phyloP scores from a whole-genome alignment of 257 asterid genomes.

The Euphrasia confusa region DNA sequence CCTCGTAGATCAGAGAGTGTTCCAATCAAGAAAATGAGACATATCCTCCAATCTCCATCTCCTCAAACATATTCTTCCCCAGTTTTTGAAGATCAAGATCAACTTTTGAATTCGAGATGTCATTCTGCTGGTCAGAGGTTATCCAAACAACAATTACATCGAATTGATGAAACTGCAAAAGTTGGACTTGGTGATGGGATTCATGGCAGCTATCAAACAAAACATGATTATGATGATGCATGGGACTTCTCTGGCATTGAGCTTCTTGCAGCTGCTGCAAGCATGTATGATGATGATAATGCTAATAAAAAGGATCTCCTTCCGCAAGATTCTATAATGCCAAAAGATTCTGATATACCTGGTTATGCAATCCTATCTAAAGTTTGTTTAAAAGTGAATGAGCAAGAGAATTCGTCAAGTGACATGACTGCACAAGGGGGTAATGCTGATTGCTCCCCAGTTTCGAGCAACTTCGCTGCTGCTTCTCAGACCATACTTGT shows the following conservation, averaged over 20 bases:
- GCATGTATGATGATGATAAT: slow-evolving; percentile 38
- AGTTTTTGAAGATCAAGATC: slow-evolving; percentile 37
- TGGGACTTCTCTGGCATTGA: slow-evolving; percentile 79
- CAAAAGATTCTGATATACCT: slow-evolving; percentile 29
- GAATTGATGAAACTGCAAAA: slow-evolving; percentile 26
- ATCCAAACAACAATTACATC: slow-evolving; percentile 28
- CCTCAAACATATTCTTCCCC: slow-evolving; percentile 35
- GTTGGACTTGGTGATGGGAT: slow-evolving; percentile 22
- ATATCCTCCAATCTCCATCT: slow-evolving; percentile 39
- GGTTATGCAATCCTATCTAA: slow-evolving; percentile 23
- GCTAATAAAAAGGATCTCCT: slow-evolving; percentile 32
- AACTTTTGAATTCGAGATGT: slow-evolving; percentile 30
- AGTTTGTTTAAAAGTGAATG: slow-evolving; percentile 21
- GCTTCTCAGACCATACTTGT: slow-evolving; percentile 28
- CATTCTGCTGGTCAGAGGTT: slow-evolving; percentile 31
- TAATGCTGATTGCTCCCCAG: slow-evolving; percentile 24
- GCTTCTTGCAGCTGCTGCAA: slow-evolving; percentile 84
- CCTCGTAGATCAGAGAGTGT: slow-evolving; percentile 42
- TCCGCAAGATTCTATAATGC: slow-evolving; percentile 31
- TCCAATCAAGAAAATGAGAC: slow-evolving; percentile 69
- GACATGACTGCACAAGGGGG: slow-evolving; percentile 26
- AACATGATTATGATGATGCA: slow-evolving; percentile 24
- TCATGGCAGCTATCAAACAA: slow-evolving; percentile 28
- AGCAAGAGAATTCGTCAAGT: slow-evolving; percentile 23
- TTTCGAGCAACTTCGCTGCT: slow-evolving; percentile 21